Percentiles rank a stretch among this genome's conserved stretches.
phyloP scores from a whole-genome alignment of 164 flowering plant species.

The Nelumbo lutea region DNA sequence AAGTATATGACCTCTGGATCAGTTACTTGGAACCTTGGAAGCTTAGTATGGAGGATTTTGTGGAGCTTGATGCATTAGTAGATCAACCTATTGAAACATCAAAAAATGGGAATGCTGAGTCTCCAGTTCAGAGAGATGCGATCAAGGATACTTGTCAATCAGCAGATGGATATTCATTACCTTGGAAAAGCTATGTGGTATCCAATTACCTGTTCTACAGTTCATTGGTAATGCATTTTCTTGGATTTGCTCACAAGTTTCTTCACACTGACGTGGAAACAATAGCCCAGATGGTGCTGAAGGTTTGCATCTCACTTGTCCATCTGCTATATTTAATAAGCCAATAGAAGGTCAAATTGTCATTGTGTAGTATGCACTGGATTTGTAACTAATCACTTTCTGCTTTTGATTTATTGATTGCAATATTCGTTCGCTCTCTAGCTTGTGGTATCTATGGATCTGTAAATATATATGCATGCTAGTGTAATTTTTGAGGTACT shows the following conservation, averaged over 20 bases:
- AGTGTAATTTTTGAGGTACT: background rate
- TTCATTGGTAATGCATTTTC: slow-evolving; percentile 79
- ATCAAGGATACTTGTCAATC: background rate
- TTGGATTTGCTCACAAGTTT: slow-evolving; percentile 90
- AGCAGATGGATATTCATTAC: slow-evolving; percentile 38
- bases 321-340: background rate
- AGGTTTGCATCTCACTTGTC: slow-evolving; percentile 42
- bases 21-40: slow-evolving; percentile 76
- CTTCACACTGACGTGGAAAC: slow-evolving; percentile 59
- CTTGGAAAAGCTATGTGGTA: slow-evolving; percentile 66
- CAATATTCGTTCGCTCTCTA: background rate
- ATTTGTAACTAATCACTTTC: background rate
- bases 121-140: slow-evolving; percentile 4
- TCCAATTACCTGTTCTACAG: slow-evolving; percentile 75
- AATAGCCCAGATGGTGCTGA: slow-evolving; percentile 62
- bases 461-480: background rate
- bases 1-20: slow-evolving; percentile 65
- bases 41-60: slow-evolving; percentile 45
- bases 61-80: slow-evolving; percentile 37
- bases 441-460: background rate
- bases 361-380: background rate
- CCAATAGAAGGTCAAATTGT: background rate
- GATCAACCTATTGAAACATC: slow-evolving; percentile 16
- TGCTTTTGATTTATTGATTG: background rate
- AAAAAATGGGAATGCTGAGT: slow-evolving; percentile 19